Conservation (phyloP, 331 rosid genomes). For the Quercus lobata region DNA sequence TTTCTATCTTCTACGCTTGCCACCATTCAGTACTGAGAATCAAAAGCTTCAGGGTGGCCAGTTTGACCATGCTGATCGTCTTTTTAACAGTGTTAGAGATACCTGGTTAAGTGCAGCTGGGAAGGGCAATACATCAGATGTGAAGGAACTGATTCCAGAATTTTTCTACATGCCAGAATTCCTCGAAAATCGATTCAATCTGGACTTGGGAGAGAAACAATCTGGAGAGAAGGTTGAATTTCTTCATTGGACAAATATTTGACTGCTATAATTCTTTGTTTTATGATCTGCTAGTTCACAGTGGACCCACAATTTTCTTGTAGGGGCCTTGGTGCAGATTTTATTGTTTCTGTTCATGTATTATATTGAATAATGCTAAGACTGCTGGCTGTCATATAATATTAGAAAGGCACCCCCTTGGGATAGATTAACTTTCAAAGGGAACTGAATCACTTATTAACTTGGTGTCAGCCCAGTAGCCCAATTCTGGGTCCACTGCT, state of each 20-base stretch:
- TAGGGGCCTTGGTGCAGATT: conserved; percentile 9
- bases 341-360: background rate
- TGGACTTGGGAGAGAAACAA: conserved; percentile 99
- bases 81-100: conserved; percentile 90
- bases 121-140: conserved; percentile 97
- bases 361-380: background rate
- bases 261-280: background rate
- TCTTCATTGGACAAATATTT: background rate
- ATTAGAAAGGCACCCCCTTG: background rate
- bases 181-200: conserved; percentile 80
- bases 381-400: background rate
- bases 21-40: conserved; percentile 94
- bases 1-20: conserved; percentile 93
- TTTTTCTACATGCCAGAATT: conserved; percentile 98
- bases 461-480: background rate
- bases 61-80: conserved; percentile 99
- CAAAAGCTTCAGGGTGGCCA: conserved; percentile 99
- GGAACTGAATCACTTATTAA: background rate
- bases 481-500: background rate
- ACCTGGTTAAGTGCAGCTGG: conserved; percentile 99
- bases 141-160: conserved; percentile 98
- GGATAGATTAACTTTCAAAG: background rate
- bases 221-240: conserved; percentile 93
- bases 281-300: background rate
- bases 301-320: conserved; percentile 1